phyloP scores from a whole-genome alignment of 2,329 filamentous ascomycete species.

The Penicillium sp. region DNA sequence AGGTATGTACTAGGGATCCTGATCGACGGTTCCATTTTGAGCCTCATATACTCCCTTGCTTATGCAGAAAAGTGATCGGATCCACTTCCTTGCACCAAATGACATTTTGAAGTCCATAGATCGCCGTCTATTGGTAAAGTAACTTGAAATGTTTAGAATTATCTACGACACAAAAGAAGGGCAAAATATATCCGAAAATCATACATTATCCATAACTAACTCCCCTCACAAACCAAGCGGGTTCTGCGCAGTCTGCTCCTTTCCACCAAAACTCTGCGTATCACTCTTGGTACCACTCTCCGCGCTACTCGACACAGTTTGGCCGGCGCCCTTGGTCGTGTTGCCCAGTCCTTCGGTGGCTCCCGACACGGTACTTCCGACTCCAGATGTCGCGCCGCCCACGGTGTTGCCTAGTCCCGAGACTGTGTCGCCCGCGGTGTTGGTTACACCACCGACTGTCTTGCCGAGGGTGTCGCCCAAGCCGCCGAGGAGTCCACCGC shows the following conservation, averaged over 20 bases:
- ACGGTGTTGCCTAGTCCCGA: conserved; percentile 32
- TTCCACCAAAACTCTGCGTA: conserved; percentile 11
- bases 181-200: not conserved
- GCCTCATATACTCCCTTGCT: not conserved
- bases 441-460: conserved; percentile 31
- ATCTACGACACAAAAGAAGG: no score
- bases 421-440: conserved; percentile 27
- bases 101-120: not conserved
- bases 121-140: not conserved
- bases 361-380: conserved; percentile 26
- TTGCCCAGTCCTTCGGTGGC: conserved; percentile 29
- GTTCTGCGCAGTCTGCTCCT: conserved; percentile 22
- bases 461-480: conserved; percentile 27
- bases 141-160: no score
- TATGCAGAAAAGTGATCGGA: not conserved
- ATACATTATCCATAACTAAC: not conserved
- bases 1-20: no score
- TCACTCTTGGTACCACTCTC: not conserved
- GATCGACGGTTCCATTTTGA: not conserved
- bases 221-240: conserved; percentile 15
- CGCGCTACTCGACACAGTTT: conserved; percentile 6
- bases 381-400: conserved; percentile 30
- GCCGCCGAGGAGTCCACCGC: conserved; percentile 25
- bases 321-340: conserved; percentile 24
- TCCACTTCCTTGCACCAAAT: not conserved